A percentile compares a stretch with the other conserved stretches of the same genome.
Conservation (phyloP, 2,329 filamentous ascomycete species). For the Albophoma yamanashiensis region DNA sequence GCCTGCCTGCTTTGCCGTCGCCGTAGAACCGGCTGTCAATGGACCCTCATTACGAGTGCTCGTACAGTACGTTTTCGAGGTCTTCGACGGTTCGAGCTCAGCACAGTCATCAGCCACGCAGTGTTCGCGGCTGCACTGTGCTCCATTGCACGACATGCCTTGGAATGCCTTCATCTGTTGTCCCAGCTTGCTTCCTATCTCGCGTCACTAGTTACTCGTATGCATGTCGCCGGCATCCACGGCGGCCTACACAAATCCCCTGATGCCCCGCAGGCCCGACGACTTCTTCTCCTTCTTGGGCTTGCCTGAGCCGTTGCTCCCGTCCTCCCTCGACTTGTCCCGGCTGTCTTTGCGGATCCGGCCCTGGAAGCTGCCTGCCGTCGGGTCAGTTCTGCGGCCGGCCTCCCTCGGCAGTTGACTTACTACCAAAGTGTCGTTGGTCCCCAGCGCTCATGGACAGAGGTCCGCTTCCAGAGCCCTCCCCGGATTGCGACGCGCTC, state of each 20-base stretch:
- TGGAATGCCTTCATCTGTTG: not conserved
- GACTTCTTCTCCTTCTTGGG: slow-evolving; percentile 25
- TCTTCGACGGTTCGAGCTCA: not conserved
- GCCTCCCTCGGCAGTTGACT: slow-evolving; percentile 14
- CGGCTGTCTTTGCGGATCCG: slow-evolving; percentile 36
- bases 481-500: slow-evolving; percentile 19
- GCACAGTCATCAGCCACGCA: not conserved
- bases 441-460: slow-evolving; percentile 22
- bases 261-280: slow-evolving; percentile 28
- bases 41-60: no score
- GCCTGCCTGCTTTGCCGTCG: not conserved
- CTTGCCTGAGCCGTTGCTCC: slow-evolving; percentile 15
- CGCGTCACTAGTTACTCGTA: no score
- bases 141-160: not conserved
- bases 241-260: slow-evolving; percentile 22
- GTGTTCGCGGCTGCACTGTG: not conserved
- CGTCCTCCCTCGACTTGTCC: slow-evolving; percentile 33
- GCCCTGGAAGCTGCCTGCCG: slow-evolving; percentile 36
- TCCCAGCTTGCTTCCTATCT: no score
- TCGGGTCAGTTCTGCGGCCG: slow-evolving; percentile 7
- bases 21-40: not conserved
- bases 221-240: not conserved
- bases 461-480: slow-evolving; percentile 14
- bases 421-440: slow-evolving; percentile 34
- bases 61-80: not conserved